Base-by-base conservation (phyloP, 805 yeast genomes). In the Aciculoconidium aculeatum region DNA sequence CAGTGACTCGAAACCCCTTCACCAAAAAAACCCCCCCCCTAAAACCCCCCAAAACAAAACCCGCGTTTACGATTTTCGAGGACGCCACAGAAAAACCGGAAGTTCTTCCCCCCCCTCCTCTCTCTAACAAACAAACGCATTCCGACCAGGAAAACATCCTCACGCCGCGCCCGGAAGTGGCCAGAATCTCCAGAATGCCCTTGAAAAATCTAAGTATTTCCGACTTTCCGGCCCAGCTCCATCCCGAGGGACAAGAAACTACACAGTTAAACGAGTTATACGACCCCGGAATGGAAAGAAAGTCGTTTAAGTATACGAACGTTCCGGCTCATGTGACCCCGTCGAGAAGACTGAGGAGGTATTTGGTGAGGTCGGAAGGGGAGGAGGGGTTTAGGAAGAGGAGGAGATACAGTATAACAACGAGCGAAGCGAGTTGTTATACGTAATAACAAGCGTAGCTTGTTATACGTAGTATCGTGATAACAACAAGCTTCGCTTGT, bases 61-160 rank as follows among this genome's bases (percentile, higher is more conserved):
- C 43, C 30, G 36, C 35, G 9, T 47, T 47, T 30, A 41, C 44
- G 23, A 47, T 48, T 21, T 47, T 30, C 30, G 50, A 47, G 23
- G 53, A 47, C 36, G 30, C 33, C n/a, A 25, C 27, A 7, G 34
- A 31, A 7, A 24, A 27, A 17, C 30, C 32, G 4, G 17, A 18
- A 6, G 22, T 27, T 1, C 25, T 25, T 11, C 11, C 23, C 15
- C 28, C 17, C 10, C 17, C 17, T 10, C 30, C 37, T 11, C 15
- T 17, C 15, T 31, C 41, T 21, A 52, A 49, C 36, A 43, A 37
- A 22, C 41, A 32, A 15, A 47, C 47, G 34, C 53, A 55, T 36
- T 48, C 49, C 31, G 67, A 64, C 39, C 67, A 64, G 45, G 70
- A 64, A 36, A 64, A 64, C 39, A 50, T 60, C 25, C 46, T 60